A percentile compares a stretch with the other conserved stretches of the same genome.
Evolutionary conservation across 495 filamentous ascomycete species (phyloP).

Genomic region (Cudoniella acicularis): DNA sequence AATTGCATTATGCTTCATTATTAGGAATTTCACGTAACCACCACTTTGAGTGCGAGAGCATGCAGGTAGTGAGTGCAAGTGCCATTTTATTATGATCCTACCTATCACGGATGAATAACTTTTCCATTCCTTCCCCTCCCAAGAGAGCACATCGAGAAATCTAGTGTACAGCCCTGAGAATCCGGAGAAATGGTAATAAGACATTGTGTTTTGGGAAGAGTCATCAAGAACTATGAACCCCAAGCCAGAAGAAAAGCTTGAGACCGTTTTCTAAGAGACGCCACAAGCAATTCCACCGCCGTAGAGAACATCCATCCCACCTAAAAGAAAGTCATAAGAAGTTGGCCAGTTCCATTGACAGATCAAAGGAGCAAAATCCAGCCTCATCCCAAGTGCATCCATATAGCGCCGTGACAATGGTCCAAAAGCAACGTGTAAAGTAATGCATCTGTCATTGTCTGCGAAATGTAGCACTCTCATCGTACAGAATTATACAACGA

Average conservation of each 20-base stretch:
- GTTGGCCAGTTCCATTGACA: slow-evolving; percentile 14
- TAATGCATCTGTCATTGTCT: slow-evolving; percentile 16
- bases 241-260: slow-evolving; percentile 25
- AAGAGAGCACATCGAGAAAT: slow-evolving; percentile 27
- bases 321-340: slow-evolving; percentile 27
- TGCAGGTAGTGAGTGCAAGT: too few relatives aligned
- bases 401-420: slow-evolving; percentile 18
- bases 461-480: slow-evolving; percentile 22
- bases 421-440: slow-evolving; percentile 24
- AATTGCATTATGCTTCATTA: too few relatives aligned
- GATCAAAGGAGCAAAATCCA: slow-evolving; percentile 12
- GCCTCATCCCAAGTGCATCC: slow-evolving; percentile 15
- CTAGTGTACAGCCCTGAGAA: slow-evolving; percentile 34
- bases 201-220: slow-evolving; percentile 32
- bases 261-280: slow-evolving; percentile 19
- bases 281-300: slow-evolving; percentile 20
- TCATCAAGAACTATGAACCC: slow-evolving; percentile 28
- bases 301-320: slow-evolving; percentile 14
- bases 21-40: background rate
- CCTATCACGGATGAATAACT: slow-evolving; percentile 28
- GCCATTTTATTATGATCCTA: slow-evolving; percentile 17
- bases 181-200: slow-evolving; percentile 35
- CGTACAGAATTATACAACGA: slow-evolving; percentile 24
- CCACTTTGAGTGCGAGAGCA: too few relatives aligned
- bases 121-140: slow-evolving; percentile 33